phyloP scores from a whole-genome alignment of 148 eudicot species.

The Chenopodium berlandieri region DNA sequence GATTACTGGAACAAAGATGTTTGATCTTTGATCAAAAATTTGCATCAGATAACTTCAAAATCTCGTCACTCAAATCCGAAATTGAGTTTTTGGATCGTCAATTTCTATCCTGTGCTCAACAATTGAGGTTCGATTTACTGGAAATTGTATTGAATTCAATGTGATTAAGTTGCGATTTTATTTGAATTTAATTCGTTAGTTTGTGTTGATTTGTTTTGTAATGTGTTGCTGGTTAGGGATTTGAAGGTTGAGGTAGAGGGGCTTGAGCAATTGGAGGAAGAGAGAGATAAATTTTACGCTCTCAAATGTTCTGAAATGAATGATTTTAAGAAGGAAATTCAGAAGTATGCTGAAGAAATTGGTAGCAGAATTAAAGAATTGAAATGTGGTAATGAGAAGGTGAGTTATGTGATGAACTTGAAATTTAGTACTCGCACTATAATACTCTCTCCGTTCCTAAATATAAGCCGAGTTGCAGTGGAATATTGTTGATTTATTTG shows the following conservation, averaged over 20 bases:
- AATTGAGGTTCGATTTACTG: conserved; percentile 27
- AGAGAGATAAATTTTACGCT: conserved; percentile 29
- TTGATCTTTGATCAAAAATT: conserved; percentile 39
- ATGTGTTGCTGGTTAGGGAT: conserved; percentile 17
- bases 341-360: conserved; percentile 27
- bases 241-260: conserved; percentile 38
- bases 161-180: background rate
- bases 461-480: no score
- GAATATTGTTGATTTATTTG: no score
- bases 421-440: background rate
- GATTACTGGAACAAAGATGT: conserved; percentile 42
- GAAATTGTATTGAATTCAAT: background rate
- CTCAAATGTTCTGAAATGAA: conserved; percentile 30
- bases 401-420: conserved; percentile 1
- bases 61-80: conserved; percentile 43
- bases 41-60: conserved; percentile 34
- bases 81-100: conserved; percentile 35
- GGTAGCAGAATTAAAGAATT: conserved; percentile 32
- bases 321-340: conserved; percentile 29
- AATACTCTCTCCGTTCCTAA: no score
- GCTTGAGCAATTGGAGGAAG: conserved; percentile 36
- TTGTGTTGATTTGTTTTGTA: background rate
- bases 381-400: conserved; percentile 35
- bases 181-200: background rate
- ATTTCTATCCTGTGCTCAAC: conserved; percentile 21